These are phyloP conservation scores for Breynia disticha DNA, from an alignment of 441 rosid species.

Conservation along the genomic window DNA sequence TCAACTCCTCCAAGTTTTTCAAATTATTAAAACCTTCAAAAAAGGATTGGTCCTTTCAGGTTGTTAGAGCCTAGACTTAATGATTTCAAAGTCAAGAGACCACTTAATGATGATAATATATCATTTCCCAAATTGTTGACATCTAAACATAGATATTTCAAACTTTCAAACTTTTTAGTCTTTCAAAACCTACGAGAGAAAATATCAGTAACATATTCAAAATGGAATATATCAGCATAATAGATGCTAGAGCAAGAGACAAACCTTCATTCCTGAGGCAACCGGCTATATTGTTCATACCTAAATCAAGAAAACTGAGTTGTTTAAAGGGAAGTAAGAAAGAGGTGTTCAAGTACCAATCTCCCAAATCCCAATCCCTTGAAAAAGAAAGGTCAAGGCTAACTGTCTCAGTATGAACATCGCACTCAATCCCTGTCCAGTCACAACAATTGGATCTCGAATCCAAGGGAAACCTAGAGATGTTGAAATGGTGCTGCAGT, in stretches of 20 bases:
- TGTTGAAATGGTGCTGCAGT: background rate
- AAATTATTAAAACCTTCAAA: conserved; percentile 3
- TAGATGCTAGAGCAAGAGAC: background rate
- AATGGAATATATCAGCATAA: background rate
- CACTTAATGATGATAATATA: conserved; percentile 12
- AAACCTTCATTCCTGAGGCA: background rate
- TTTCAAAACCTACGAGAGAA: conserved; percentile 1
- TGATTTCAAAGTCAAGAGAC: conserved; percentile 13
- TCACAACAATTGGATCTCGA: conserved; percentile 9
- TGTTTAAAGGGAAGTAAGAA: conserved; percentile 13
- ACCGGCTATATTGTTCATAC: background rate
- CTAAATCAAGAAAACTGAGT: background rate
- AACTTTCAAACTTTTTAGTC: background rate
- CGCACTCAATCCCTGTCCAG: conserved; percentile 12
- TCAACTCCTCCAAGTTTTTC: too few species aligned
- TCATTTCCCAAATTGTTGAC: conserved; percentile 2
- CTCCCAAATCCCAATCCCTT: background rate
- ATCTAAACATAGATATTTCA: conserved; percentile 2
- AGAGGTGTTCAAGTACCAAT: conserved; percentile 2
- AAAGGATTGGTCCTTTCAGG: background rate
- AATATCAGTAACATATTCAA: too few species aligned
- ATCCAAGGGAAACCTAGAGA: background rate
- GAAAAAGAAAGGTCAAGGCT: background rate
- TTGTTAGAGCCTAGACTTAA: background rate
- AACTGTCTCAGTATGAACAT: background rate